A percentile compares a stretch with the other conserved stretches of the same genome.
phyloP scores from a whole-genome alignment of 352 stramenopile species.

The Halophytophthora polymorphica region DNA sequence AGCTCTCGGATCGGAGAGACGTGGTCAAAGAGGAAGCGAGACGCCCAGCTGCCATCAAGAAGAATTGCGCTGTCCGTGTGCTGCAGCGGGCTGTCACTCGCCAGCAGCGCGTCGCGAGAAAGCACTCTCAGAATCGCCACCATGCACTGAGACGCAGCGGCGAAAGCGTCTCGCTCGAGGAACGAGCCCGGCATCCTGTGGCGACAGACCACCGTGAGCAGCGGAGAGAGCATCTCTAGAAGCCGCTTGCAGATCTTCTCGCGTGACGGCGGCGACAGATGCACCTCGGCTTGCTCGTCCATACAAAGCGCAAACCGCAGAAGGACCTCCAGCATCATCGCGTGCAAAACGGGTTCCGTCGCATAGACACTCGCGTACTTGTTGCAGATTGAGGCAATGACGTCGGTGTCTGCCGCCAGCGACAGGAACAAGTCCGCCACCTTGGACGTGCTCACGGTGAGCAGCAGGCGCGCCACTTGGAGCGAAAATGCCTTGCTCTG shows the following conservation, averaged over 20 bases:
- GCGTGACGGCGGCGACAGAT: constrained; percentile 18
- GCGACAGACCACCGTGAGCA: constrained; percentile 44
- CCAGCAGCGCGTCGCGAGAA: constrained; percentile 19
- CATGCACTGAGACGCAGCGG: constrained; percentile 36
- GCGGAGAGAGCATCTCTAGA: constrained; percentile 32
- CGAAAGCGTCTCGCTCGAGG: constrained; percentile 38
- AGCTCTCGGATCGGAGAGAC: constrained; percentile 42
- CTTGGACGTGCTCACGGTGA: constrained; percentile 41
- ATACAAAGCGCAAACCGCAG: constrained; percentile 26
- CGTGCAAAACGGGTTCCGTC: constrained; percentile 40
- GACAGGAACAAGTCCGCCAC: constrained; percentile 56
- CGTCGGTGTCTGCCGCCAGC: constrained; percentile 51
- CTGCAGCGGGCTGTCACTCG: constrained; percentile 17
- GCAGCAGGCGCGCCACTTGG: constrained; percentile 44
- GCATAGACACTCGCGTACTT: constrained; percentile 46
- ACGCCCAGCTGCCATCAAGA: constrained; percentile 46
- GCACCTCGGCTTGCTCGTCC: constrained; percentile 2
- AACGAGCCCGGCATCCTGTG: constrained; percentile 60
- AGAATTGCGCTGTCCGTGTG: constrained; percentile 35
- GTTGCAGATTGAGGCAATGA: constrained; percentile 41
- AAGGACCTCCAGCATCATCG: constrained; percentile 40
- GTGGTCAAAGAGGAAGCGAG: constrained; percentile 59
- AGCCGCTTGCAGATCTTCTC: constrained; percentile 40
- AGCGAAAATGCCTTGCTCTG: constrained; percentile 25
- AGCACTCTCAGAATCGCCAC: constrained; percentile 23